Percentiles rank a stretch among this genome's conserved stretches.
Conservation (phyloP, 805 yeast genomes). For the Cyberlindnera subsufficiens region DNA sequence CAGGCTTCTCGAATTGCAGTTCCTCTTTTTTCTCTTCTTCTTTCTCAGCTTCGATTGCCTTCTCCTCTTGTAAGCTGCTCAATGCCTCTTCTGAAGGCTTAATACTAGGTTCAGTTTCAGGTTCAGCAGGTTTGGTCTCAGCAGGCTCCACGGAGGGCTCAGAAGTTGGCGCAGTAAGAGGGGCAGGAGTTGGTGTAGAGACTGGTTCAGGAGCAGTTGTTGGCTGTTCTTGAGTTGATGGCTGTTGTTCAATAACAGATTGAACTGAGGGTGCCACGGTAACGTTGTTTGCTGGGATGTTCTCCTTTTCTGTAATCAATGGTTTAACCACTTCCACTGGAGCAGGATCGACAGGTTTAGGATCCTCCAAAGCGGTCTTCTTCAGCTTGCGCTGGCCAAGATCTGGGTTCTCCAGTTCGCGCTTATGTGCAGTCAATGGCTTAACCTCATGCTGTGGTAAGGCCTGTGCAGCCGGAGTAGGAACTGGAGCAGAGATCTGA, state of each 20-base stretch:
- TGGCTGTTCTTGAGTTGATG: background rate
- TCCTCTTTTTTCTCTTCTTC: conserved; percentile 20
- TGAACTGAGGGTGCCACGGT: background rate
- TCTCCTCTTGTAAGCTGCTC: conserved; percentile 28
- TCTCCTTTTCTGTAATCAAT: background rate
- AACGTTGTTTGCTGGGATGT: background rate
- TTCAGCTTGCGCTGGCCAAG: conserved; percentile 8
- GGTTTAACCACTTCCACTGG: too few relatives aligned
- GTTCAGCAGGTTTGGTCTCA: conserved; percentile 1
- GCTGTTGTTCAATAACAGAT: background rate
- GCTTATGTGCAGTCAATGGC: conserved; percentile 8
- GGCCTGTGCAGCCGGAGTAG: conserved; percentile 10
- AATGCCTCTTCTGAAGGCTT: conserved; percentile 22
- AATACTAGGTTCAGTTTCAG: conserved; percentile 15
- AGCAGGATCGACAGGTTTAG: background rate
- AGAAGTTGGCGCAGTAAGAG: conserved; percentile 3
- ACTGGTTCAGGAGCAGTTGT: background rate
- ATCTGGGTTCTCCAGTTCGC: conserved; percentile 12
- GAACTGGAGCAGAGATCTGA: background rate
- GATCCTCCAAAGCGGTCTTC: background rate
- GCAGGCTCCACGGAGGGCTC: conserved; percentile 1
- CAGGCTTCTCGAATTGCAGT: conserved; percentile 26
- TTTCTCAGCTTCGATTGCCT: conserved; percentile 25
- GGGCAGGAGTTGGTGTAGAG: background rate
- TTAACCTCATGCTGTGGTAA: conserved; percentile 3